Evolutionary conservation across 2,329 filamentous ascomycete genomes (phyloP).

Genomic region (Exutisphaerella laricina): DNA sequence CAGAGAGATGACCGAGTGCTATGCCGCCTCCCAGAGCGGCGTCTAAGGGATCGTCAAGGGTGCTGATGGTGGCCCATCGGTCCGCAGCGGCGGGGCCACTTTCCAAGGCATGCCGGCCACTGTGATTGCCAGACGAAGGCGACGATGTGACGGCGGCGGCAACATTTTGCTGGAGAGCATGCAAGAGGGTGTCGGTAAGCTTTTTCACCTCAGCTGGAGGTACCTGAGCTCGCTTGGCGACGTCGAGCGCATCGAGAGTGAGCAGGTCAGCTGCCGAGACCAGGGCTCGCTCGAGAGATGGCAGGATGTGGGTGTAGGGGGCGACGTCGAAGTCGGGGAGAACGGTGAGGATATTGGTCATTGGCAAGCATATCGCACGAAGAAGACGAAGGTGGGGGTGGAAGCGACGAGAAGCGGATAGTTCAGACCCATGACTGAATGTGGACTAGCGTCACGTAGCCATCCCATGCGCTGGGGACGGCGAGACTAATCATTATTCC

Average conservation of each 20-base stretch:
- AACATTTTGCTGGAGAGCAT: slow-evolving; percentile 51
- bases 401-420: no score
- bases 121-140: neutral
- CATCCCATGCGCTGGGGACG: no score
- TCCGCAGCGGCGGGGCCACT: slow-evolving; percentile 38
- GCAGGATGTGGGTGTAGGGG: slow-evolving; percentile 68
- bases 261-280: slow-evolving; percentile 80
- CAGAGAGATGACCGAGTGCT: slow-evolving; percentile 73
- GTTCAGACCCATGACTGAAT: no score
- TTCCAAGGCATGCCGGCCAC: slow-evolving; percentile 2
- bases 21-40: slow-evolving; percentile 69
- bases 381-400: no score
- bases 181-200: slow-evolving; percentile 64
- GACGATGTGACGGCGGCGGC: neutral
- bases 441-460: no score
- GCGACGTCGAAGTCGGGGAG: slow-evolving; percentile 72
- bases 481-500: no score
- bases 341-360: slow-evolving; percentile 81
- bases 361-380: slow-evolving; percentile 38
- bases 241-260: slow-evolving; percentile 72
- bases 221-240: slow-evolving; percentile 78
- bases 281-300: slow-evolving; percentile 69
- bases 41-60: slow-evolving; percentile 71
- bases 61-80: slow-evolving; percentile 64
- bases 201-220: slow-evolving; percentile 75